Base-by-base conservation (phyloP, 2,329 filamentous ascomycete genomes). In the Neonectria hederae region DNA sequence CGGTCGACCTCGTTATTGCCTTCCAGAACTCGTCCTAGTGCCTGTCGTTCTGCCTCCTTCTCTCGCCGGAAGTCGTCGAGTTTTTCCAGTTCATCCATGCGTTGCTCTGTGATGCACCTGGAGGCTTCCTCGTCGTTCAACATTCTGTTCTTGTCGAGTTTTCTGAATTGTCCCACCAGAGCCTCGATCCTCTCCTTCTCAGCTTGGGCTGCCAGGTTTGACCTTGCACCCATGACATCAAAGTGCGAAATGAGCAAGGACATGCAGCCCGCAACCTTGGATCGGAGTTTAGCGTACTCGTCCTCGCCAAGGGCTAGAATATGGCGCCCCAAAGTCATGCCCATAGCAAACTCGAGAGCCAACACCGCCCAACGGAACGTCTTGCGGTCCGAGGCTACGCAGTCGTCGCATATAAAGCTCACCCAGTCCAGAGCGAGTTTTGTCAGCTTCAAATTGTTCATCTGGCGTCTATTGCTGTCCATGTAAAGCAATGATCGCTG, bases 331-430 rank as follows among this genome's bases (percentile, higher is more conserved):
- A 93, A 88, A 0, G 96, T 99, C 91, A 98, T 98, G 70, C 92
- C 89, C 94, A 97, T 98, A 57, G 94, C 93, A 76, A 98, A 97
- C 76, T 99, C 96, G 13, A 99, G 86, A 10, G 96, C 96, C 55
- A 94, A 88, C 32, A 99, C 97, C 8, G 96, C 94, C 96, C 96
- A 99, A 69, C 94, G 91, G 81, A 99, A 99, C 0, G 96, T 97
- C 80, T 95, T 97, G 71, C 95, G 89, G 78, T 99, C 96, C 4
- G 93, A 93, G 10, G 96, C 92, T 71, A 97, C 87, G 78, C 96
- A 99, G 78, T 99, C 96, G 75, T 98, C 95, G 75, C 94, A 97
- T 70, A 99, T 96, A 78, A 99, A 99, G 75, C 92, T 94, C 17
- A 99, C 92, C 96, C 96, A 99, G 77, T 99, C 95, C 11, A 99